These are phyloP conservation scores for Tolypocladium amazonense DNA, from an alignment of 2,329 filamentous ascomycete species.

Conservation along the genomic window DNA sequence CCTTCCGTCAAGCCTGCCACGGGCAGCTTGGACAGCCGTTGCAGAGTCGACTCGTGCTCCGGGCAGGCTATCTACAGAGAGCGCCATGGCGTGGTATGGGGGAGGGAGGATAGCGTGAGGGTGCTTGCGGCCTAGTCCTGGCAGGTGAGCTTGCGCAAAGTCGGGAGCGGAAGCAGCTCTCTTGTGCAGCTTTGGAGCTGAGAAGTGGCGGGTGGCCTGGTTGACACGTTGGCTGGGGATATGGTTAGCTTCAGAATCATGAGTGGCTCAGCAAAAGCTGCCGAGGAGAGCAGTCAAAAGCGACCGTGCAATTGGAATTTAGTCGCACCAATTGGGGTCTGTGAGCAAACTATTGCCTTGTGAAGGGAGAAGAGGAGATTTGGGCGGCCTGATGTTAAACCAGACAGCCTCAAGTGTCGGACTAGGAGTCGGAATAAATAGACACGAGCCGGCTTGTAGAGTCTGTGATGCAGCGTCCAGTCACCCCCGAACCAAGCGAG, in stretches of 20 bases:
- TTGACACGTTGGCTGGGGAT: conserved; percentile 5
- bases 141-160: conserved; percentile 17
- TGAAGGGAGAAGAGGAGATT: background rate
- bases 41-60: background rate
- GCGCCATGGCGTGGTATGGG: conserved; percentile 7
- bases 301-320: background rate
- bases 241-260: conserved; percentile 5
- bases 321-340: background rate
- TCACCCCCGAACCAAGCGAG: background rate
- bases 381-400: conserved; percentile 1
- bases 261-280: background rate
- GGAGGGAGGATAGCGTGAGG: conserved; percentile 8
- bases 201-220: conserved; percentile 5
- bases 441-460: background rate
- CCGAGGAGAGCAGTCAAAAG: background rate
- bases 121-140: conserved; percentile 1
- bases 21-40: background rate
- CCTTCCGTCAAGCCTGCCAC: background rate
- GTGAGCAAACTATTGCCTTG: background rate
- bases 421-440: background rate
- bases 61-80: background rate
- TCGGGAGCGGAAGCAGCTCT: conserved; percentile 39
- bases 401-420: background rate
- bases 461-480: background rate
- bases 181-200: conserved; percentile 29